Evolutionary conservation across 768 basidiomycete species (phyloP), one percentile per base, ranked within the genome.

Genomic region (Calocybe cyanea): DNA sequence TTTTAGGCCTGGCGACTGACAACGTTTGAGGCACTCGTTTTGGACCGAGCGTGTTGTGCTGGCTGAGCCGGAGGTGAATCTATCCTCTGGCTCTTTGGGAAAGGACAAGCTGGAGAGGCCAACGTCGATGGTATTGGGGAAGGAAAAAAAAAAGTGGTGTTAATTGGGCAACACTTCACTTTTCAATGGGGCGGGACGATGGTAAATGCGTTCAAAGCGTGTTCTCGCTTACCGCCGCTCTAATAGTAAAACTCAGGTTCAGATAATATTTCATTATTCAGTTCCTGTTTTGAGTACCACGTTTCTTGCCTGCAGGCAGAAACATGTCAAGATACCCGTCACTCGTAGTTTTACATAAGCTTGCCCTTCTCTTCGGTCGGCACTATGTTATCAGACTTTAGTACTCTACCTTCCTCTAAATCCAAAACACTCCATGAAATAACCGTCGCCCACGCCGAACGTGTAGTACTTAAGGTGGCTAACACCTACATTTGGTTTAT

Each of bases 261-360:
- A 68, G 65, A 63, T 54, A 61, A 71, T 35, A 14, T n/a, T 35
- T 35, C 34, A 35, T 70, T 72, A 70, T 67, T 66, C 60, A 57
- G 67, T 68, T 64, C 65, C 69, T 69, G 60, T 72, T 83, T 78
- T 75, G 76, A 80, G 79, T 69, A 68, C 67, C 76, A 85, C 83
- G 83, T 83, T 83, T 73, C 70, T 66, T 81, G 83, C 83, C 83
- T 85, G 80, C 81, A 84, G 82, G 83, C 81, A 77, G 60, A 52
- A 58, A 62, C 65, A 53, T 65, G 61, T 70, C 71, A 69, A 61
- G 60, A 63, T 63, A 5, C 62, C 65, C 51, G 52, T 46, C 52
- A 43, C 58, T 50, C 60, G 50, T 61, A 31, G 38, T 52, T 62
- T 66, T 66, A 73, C 65, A 72, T 77, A 73, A 72, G 30, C 53